Percentiles rank a stretch among this genome's conserved stretches.
Evolutionary conservation across 1,284 basidiomycete genomes (phyloP).

Genomic region (Fomitopsis pinicola): DNA sequence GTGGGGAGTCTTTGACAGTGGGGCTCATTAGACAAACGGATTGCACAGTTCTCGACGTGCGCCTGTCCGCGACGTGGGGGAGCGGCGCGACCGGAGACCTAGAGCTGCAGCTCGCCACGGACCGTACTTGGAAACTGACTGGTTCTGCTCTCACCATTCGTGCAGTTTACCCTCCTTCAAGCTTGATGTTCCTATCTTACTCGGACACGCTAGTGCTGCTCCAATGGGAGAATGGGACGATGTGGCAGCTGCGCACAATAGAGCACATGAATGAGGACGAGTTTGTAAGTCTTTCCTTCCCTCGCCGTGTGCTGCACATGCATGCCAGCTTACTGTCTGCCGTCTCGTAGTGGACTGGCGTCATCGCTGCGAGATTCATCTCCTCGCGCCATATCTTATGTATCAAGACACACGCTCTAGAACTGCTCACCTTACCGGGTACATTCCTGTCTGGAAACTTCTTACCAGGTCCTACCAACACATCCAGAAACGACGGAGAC

Average conservation of each 20-base stretch:
- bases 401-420: constrained; percentile 45
- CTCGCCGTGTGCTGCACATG: background rate
- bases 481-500: background rate
- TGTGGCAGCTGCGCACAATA: constrained; percentile 17
- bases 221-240: constrained; percentile 24
- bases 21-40: constrained; percentile 5
- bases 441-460: background rate
- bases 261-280: constrained; percentile 25
- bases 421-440: constrained; percentile 35
- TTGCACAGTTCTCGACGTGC: constrained; percentile 16
- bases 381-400: constrained; percentile 42
- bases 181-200: constrained; percentile 29
- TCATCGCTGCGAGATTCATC: constrained; percentile 42
- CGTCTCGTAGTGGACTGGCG: constrained; percentile 43
- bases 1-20: background rate
- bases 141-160: constrained; percentile 26
- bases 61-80: background rate
- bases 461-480: background rate
- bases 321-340: background rate
- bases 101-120: background rate
- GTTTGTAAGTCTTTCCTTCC: constrained; percentile 16
- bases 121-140: constrained; percentile 12
- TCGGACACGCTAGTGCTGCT: constrained; percentile 28
- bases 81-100: too few relatives aligned
- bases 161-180: constrained; percentile 27